Base-by-base conservation (phyloP, 129 eudicot species). In the Lactuca sativa region DNA sequence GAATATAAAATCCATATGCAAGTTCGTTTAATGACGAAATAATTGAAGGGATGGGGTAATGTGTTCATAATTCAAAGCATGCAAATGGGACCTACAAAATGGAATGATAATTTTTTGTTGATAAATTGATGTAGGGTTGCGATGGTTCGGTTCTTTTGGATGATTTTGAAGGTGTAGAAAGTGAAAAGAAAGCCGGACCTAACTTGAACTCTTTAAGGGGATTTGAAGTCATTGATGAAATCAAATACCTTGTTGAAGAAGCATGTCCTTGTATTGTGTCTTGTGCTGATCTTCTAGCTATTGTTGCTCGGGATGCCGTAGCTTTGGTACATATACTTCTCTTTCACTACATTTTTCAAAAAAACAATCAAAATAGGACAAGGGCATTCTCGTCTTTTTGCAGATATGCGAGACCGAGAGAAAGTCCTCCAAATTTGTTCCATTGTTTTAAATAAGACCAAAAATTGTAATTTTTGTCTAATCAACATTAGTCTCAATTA, bases 211-310 rank as follows among this genome's bases (percentile, higher is more conserved):
- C 93, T 0, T 53, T 86, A 33, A 65, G 83, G 62, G 93, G 93
- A 67, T 86, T 83, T 56, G 74, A 86, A 43, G 89, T 86, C 57
- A 78, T 86, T 31, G 93, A 86, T 56, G 74, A 81, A 59, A 86
- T 86, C 2, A 86, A 86, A 77, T 49, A 41, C 58, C 41, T 79
- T 0, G 61, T 86, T 34, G 92, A 86, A 72, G 82, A 83, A 40
- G 82, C 80, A 44, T 86, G 92, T 66, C 92, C 89, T 36, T 72
- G 56, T n/a, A 78, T 64, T 1, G 92, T 86, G 31, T 83, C 92
- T 15, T 86, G 92, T 56, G 89, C 92, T 66, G 92, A 86, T 76
- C 77, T 86, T 78, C 76, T 86, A 67, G 92, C 92, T 55, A 72
- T 86, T 69, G 92, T 79, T 75, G 88, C 92, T 58, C 78, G 92